These are phyloP conservation scores for Monosporozyma servazzii DNA, from an alignment of 805 yeast species.

Conservation along the genomic window DNA sequence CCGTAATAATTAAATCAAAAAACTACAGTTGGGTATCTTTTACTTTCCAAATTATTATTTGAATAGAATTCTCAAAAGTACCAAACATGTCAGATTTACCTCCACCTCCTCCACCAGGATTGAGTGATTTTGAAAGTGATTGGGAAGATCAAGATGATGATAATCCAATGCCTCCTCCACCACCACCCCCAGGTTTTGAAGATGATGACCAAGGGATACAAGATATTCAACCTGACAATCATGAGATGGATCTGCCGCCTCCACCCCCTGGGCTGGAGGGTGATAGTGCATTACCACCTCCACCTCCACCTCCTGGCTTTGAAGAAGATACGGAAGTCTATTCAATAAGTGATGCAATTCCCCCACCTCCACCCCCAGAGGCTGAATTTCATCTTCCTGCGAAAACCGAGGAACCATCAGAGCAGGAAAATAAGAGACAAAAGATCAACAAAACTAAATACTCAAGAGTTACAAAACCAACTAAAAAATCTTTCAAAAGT, in stretches of 20 bases:
- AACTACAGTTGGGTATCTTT: background rate
- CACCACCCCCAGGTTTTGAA: constrained; percentile 19
- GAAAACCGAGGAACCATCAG: background rate
- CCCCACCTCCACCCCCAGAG: constrained; percentile 11
- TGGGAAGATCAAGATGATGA: background rate
- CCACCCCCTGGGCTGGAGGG: constrained; percentile 17
- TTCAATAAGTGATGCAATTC: background rate
- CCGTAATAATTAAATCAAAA: background rate
- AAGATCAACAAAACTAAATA: constrained; percentile 5
- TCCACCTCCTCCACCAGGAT: constrained; percentile 29
- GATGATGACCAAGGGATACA: background rate
- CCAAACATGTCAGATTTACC: constrained; percentile 14
- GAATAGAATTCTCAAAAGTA: background rate
- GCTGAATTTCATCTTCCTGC: background rate
- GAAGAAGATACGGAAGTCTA: background rate
- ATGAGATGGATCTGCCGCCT: constrained; percentile 3
- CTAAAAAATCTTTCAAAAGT: constrained; percentile 13
- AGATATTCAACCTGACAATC: background rate
- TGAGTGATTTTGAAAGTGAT: constrained; percentile 15
- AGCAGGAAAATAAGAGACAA: constrained; percentile 28
- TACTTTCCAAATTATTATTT: background rate
- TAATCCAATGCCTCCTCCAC: constrained; percentile 10
- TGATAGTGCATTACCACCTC: constrained; percentile 6
- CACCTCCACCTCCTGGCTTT: constrained; percentile 23
- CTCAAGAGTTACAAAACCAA: constrained; percentile 9